A percentile compares a stretch with the other conserved stretches of the same genome.
These are phyloP conservation scores for Wickerhamiella vanderwaltii DNA, from an alignment of 805 yeast species.

Conservation along the genomic window DNA sequence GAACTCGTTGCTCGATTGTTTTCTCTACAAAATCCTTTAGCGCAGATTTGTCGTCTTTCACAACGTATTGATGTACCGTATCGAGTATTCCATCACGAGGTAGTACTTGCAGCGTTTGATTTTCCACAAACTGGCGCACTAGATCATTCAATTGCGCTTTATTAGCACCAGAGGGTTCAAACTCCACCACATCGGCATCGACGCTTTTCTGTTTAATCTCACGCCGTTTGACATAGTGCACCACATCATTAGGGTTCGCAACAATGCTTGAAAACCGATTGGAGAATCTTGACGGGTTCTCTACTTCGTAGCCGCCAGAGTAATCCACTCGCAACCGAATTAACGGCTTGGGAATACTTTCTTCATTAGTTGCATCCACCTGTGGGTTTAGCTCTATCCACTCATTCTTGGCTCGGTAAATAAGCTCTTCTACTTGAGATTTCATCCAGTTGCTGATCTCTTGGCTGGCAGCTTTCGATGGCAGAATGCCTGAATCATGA, in stretches of 20 bases:
- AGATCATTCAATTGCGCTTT: slow-evolving; percentile 47
- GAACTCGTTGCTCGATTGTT: neutral
- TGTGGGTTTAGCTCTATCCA: slow-evolving; percentile 32
- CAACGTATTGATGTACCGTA: slow-evolving; percentile 61
- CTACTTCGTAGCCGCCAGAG: slow-evolving; percentile 82
- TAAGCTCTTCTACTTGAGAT: slow-evolving; percentile 53
- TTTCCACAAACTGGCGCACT: slow-evolving; percentile 49
- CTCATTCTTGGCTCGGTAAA: slow-evolving; percentile 42
- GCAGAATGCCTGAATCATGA: slow-evolving; percentile 17
- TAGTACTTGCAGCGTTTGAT: slow-evolving; percentile 53
- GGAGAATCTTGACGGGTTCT: slow-evolving; percentile 78
- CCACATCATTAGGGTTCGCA: slow-evolving; percentile 82
- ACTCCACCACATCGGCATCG: slow-evolving; percentile 22
- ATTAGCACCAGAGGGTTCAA: slow-evolving; percentile 1
- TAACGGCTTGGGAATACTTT: slow-evolving; percentile 62
- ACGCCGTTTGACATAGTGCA: slow-evolving; percentile 47
- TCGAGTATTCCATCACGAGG: slow-evolving; percentile 63
- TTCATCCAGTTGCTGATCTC: slow-evolving; percentile 50
- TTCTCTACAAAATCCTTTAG: slow-evolving; percentile 36
- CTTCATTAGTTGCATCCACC: slow-evolving; percentile 19
- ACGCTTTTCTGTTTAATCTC: neutral
- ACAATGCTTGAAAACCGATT: slow-evolving; percentile 81
- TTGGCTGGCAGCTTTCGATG: slow-evolving; percentile 22
- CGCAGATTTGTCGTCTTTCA: slow-evolving; percentile 69
- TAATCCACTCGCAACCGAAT: slow-evolving; percentile 78